Evolutionary conservation across 768 basidiomycete genomes (phyloP), one percentile per base, ranked within the genome.

Genomic region (Mrakia gelida): DNA sequence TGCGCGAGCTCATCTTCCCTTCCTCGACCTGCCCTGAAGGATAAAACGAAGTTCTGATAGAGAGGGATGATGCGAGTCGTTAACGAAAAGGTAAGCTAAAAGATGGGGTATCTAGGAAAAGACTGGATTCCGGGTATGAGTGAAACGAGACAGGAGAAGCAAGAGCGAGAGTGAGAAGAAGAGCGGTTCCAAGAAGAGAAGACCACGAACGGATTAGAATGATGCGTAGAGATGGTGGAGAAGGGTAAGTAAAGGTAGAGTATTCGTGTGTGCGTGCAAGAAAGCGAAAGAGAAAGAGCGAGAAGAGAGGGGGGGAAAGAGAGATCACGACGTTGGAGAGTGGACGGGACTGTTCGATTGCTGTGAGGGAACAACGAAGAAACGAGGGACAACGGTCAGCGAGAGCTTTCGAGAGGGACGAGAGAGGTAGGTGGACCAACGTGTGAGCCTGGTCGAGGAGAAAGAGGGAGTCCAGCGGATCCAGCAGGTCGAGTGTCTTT

Each of bases 381-480:
- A 38, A 38, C 38, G 38, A 59, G 59, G 26, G 26, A 10, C 15
- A 10, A 23, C 28, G n/a, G 59, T 59, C 59, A 59, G 59, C 10
- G 59, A 59, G 10, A 26, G 6, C 3, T 13, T 8, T 59, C 10
- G n/a, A 13, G 59, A 59, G 26, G 23, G n/a, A n/a, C n/a, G 10
- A 28, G 59, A 38, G 13, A 32, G 9, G n/a, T n/a, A n/a, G n/a
- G n/a, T n/a, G 13, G 32, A 65, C 67, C n/a, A 0, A 70, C 67
- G 26, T n/a, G 34, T n/a, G 34, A 21, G 26, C 34, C 41, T n/a
- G 67, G 67, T 41, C 67, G 15, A 21, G 67, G 67, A 18, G 67
- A 70, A 16, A 70, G 67, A 41, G 67, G 67, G 18, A 70, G 67
- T 41, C 67, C 67, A 38, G 38, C 67, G 26, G 67, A 41, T 32